Evolutionary conservation across 352 stramenopile species (phyloP).

Genomic region (Globisporangium okanoganense): DNA sequence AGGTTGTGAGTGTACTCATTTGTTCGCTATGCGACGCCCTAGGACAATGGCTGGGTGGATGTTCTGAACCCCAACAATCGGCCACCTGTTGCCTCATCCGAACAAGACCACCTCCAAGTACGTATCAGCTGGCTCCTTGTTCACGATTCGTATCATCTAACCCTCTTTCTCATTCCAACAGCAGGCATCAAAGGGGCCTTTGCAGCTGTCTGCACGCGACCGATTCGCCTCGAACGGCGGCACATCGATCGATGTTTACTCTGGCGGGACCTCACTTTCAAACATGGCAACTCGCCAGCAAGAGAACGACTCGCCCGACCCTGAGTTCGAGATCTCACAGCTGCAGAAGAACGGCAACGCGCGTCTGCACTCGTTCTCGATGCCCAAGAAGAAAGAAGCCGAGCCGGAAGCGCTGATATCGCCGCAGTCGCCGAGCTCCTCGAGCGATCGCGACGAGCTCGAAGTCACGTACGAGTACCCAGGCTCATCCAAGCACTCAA

Average conservation of each 20-base stretch:
- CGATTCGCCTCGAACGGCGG: background rate
- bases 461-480: conserved; percentile 31
- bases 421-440: conserved; percentile 29
- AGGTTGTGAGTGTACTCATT: background rate
- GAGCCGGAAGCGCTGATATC: conserved; percentile 23
- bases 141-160: background rate
- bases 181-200: background rate
- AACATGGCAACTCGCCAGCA: conserved; percentile 6
- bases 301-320: background rate
- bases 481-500: conserved; percentile 14
- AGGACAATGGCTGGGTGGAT: conserved; percentile 76
- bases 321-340: conserved; percentile 2
- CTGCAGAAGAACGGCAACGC: background rate
- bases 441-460: conserved; percentile 33
- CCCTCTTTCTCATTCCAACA: background rate
- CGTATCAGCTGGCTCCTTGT: background rate
- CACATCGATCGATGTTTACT: background rate
- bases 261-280: background rate
- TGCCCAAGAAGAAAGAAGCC: conserved; percentile 26
- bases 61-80: conserved; percentile 29
- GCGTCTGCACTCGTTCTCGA: conserved; percentile 43
- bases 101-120: conserved; percentile 13
- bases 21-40: background rate
- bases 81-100: background rate
- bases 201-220: conserved; percentile 5